These are phyloP conservation scores for Magnolia sinica DNA, from an alignment of 164 flowering plant genomes.

Conservation along the genomic window DNA sequence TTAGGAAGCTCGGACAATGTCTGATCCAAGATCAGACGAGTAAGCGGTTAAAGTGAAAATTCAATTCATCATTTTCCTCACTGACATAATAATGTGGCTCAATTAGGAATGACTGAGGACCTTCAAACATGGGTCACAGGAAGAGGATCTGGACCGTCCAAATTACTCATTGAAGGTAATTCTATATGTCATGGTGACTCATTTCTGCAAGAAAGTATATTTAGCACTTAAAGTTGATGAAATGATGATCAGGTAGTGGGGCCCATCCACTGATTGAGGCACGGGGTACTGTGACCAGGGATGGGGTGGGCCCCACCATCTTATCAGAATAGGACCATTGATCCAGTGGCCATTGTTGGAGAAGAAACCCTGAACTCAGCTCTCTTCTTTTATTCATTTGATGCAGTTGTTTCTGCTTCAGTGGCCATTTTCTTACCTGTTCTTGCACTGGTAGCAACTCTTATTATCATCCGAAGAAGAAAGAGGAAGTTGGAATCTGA, in stretches of 20 bases:
- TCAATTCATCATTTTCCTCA: neutral
- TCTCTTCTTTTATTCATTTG: neutral
- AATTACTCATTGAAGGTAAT: conserved; percentile 1
- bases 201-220: neutral
- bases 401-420: neutral
- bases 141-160: neutral
- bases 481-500: neutral
- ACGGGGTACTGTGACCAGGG: too few relatives aligned
- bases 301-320: too few relatives aligned
- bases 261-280: too few relatives aligned
- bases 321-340: too few relatives aligned
- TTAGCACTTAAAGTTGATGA: too few relatives aligned
- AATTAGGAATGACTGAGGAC: neutral
- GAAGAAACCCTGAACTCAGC: too few relatives aligned
- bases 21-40: too few relatives aligned
- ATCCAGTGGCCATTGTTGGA: too few relatives aligned
- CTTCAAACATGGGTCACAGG: neutral
- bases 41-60: too few relatives aligned
- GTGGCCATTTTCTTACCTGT: neutral
- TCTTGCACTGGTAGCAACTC: neutral
- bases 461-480: neutral
- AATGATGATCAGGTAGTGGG: too few relatives aligned
- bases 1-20: too few relatives aligned
- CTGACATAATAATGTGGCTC: neutral
- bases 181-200: neutral